Base-by-base conservation (phyloP, 305 asterid species). In the Rubia peregrina region DNA sequence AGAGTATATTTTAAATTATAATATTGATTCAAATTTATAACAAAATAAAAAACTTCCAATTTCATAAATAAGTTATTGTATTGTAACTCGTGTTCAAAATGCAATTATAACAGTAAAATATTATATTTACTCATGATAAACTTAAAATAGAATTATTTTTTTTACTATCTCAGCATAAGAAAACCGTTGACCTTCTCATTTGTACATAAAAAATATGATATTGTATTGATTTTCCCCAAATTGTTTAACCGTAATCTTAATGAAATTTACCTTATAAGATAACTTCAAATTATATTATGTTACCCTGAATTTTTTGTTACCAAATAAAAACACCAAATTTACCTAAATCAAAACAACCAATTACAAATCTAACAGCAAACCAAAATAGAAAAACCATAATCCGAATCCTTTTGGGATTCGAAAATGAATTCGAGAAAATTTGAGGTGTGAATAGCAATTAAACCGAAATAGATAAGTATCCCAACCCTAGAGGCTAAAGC, bases 401-500 rank as follows among this genome's bases (percentile, higher is more conserved):
- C 7, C 38, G 19, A 1, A 51, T 26, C 21, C 46, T 36, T 21
- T 16, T 1, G 46, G 71, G 42, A 19, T 30, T 3, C 6, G 8
- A 67, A 0, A 51, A 2, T n/a, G 12, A 68, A 33, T 68, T 68
- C 3, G 33, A n/a, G 14, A 53, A 68, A 68, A 19, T 33, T 16
- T 13, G 5, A 6, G 65, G 66, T 7, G 19, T 12, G 26, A 0
- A 7, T 21, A 19, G 53, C 40, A 69, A 70, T 12, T 57, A 41
- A 41, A 2, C 56, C 1, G 9, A 24, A 57, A n/a, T n/a, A n/a
- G n/a, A 69, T 22, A 73, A 59, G 69, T 38, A 67, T 69, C 68
- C 73, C 71, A 44, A 67, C 70, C 71, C 67, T 65, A 73, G 53
- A 70, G 67, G 68, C 64, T 63, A 19, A 48, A 49, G 49, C 10